Conservation (phyloP, 495 filamentous ascomycete genomes). For the Xylaria palmicola region DNA sequence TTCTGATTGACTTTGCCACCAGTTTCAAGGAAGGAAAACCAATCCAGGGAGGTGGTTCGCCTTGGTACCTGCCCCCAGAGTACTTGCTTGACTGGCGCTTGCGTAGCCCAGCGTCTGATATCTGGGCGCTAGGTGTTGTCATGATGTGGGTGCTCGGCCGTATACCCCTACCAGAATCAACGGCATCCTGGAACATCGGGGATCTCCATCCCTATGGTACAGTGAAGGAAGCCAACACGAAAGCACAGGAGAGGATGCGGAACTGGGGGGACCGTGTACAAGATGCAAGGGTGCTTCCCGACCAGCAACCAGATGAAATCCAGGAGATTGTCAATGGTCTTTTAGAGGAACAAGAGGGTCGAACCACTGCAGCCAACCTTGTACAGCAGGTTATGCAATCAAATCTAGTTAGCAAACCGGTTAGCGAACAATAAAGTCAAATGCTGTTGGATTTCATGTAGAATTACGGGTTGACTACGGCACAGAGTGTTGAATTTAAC, state of each 20-base stretch:
- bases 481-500: too few species aligned
- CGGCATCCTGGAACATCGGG: not conserved
- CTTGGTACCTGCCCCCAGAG: conserved; percentile 8
- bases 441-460: too few species aligned
- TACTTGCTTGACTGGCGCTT: not conserved
- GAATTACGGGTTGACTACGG: too few species aligned
- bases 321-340: not conserved
- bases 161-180: not conserved
- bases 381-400: not conserved
- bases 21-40: not conserved
- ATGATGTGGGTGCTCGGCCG: conserved; percentile 3
- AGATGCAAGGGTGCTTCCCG: not conserved
- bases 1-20: not conserved
- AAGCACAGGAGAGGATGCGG: not conserved
- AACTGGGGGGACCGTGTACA: not conserved
- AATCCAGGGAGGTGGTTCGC: not conserved
- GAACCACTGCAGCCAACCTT: not conserved
- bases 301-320: not conserved
- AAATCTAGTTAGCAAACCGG: not conserved
- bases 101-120: not conserved
- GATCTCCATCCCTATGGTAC: not conserved
- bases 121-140: conserved; percentile 12
- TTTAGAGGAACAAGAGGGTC: not conserved
- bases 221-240: not conserved
- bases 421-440: too few species aligned